phyloP scores from a whole-genome alignment of 2,329 filamentous ascomycete genomes.

The Trichoderma hamatum region DNA sequence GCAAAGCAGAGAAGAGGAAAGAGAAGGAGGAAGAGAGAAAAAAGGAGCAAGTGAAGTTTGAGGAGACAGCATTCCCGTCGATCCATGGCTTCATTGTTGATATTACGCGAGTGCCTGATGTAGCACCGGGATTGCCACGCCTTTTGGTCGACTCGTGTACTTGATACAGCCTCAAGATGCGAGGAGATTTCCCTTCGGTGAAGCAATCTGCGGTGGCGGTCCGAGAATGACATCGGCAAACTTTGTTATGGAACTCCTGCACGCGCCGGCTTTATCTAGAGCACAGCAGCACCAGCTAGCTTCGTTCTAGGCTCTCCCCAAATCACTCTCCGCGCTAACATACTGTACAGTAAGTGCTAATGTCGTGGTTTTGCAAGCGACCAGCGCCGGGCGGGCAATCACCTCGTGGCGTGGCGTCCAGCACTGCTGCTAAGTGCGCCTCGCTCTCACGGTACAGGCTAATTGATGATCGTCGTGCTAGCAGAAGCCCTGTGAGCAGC shows the following conservation, averaged over 20 bases:
- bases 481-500: constrained; percentile 17
- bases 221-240: constrained; percentile 21
- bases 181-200: constrained; percentile 9
- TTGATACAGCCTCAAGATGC: background rate
- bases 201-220: constrained; percentile 15
- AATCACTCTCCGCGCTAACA: constrained; percentile 2
- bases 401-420: constrained; percentile 24
- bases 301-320: constrained; percentile 23
- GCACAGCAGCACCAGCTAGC: constrained; percentile 16
- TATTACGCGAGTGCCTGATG: background rate
- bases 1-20: background rate
- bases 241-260: constrained; percentile 18
- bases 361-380: constrained; percentile 9
- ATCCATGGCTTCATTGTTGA: background rate
- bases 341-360: constrained; percentile 4
- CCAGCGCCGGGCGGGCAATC: constrained; percentile 18
- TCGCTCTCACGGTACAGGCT: constrained; percentile 16
- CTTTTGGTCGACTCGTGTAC: background rate
- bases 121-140: background rate
- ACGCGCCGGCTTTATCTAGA: constrained; percentile 23
- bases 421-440: constrained; percentile 12
- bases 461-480: constrained; percentile 27
- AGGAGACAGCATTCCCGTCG: background rate
- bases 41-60: background rate
- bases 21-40: background rate